Conservation (phyloP, 768 basidiomycete genomes). For the Termitomyces sp. region DNA sequence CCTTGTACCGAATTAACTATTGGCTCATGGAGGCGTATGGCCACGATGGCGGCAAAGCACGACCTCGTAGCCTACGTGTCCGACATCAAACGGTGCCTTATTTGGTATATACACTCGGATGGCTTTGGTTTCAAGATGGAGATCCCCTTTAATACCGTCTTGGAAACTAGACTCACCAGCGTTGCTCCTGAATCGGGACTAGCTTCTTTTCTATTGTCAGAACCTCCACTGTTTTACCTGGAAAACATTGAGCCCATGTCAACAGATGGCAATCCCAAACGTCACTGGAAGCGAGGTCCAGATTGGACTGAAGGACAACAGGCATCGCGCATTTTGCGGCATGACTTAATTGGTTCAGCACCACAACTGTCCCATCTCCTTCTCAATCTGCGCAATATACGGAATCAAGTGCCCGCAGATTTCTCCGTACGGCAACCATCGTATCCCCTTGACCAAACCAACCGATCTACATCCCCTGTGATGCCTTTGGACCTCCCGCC, state of each 20-base stretch:
- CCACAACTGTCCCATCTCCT: constrained; percentile 57
- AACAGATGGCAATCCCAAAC: constrained; percentile 28
- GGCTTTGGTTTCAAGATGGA: constrained; percentile 86
- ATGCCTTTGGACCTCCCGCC: constrained; percentile 37
- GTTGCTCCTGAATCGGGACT: constrained; percentile 52
- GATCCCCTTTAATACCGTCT: constrained; percentile 63
- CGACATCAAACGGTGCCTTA: constrained; percentile 60
- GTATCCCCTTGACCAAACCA: constrained; percentile 27
- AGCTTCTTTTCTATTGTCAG: constrained; percentile 63
- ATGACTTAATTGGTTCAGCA: constrained; percentile 63
- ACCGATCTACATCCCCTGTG: constrained; percentile 20
- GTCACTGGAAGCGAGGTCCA: constrained; percentile 59
- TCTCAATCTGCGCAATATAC: constrained; percentile 46
- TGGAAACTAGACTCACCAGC: constrained; percentile 54
- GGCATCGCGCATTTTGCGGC: constrained; percentile 60
- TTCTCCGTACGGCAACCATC: constrained; percentile 34
- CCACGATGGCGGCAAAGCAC: constrained; percentile 47
- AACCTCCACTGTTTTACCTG: constrained; percentile 67
- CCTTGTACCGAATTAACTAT: constrained; percentile 73
- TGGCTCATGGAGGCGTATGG: constrained; percentile 77
- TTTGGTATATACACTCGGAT: constrained; percentile 76
- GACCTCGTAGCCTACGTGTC: constrained; percentile 78
- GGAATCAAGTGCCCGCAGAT: constrained; percentile 28
- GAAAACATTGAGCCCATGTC: constrained; percentile 39
- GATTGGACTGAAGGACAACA: constrained; percentile 81